Evolutionary conservation across 164 flowering plant species (phyloP), one percentile per base, ranked within the genome.

Genomic region (Magnolia officinalis): DNA sequence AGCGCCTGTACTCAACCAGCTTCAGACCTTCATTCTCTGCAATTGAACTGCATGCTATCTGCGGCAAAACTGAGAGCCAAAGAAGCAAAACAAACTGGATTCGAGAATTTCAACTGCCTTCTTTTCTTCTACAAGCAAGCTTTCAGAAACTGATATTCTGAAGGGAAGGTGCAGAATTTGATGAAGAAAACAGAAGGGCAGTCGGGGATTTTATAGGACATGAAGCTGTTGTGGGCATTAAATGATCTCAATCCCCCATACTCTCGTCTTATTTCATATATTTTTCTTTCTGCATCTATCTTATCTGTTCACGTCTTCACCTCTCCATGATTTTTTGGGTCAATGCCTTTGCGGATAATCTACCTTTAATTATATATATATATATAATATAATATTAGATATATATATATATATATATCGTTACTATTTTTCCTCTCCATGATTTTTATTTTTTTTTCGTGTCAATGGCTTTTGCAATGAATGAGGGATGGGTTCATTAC

Each of bases 221-320:
- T 65, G 24, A 58, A 72, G 65, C 65, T 55, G 66, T 1, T 13
- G 26, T 65, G 21, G 68, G 4, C 68, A 65, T 19, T 65, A 65
- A 65, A 65, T 65, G 68, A 65, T 19, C 20, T n/a, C 68, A 65
- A 19, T 8, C 9, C 52, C 61, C 73, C 73, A n/a, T 49, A 72
- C 65, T 18, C 10, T 49, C 8, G 49, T 72, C 6, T 72, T 45
- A 23, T 72, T 19, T 72, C n/a, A 11, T 29, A 20, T 70, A 6
- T 5, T 58, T 72, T 65, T 65, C 24, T 19, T 59, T 72, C 74
- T 21, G 37, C 65, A 52, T 23, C 74, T 55, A 24, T 29, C 64
- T 72, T 58, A 72, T 24, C 74, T 72, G 14, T 55, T 58, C 9
- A 18, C 24, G 74, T 72, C 74, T 52, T 23, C 49, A 11, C 26